Evolutionary conservation across 2,329 filamentous ascomycete genomes (phyloP).

Genomic region (Ceratocystis harringtonii): DNA sequence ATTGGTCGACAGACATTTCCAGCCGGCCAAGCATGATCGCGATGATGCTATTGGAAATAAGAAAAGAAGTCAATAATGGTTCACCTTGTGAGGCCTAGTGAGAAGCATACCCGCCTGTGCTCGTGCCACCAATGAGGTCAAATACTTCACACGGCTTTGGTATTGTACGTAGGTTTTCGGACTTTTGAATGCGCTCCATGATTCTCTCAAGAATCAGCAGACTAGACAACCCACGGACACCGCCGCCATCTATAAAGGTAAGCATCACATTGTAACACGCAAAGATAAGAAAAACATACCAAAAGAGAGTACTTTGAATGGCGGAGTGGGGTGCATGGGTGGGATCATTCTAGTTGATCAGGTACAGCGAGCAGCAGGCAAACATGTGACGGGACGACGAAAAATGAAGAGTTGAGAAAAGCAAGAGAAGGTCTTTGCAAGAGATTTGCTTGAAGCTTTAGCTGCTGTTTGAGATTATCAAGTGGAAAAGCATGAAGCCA

Average conservation of each 20-base stretch:
- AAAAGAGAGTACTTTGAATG: neutral
- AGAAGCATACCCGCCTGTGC: conserved; percentile 21
- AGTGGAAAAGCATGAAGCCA: too few species aligned
- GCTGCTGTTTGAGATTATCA: too few species aligned
- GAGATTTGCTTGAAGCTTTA: too few species aligned
- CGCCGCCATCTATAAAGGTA: conserved; percentile 19
- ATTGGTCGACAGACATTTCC: neutral
- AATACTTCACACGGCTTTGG: conserved; percentile 22
- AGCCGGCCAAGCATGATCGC: neutral
- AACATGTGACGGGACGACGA: too few species aligned
- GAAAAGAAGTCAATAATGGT: neutral
- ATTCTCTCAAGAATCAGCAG: conserved; percentile 21
- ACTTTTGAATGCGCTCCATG: conserved; percentile 19
- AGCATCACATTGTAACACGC: neutral
- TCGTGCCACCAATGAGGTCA: conserved; percentile 24
- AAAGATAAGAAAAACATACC: neutral
- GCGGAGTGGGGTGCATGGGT: too few species aligned
- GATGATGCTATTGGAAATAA: neutral
- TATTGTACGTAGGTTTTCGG: conserved; percentile 15
- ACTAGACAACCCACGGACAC: conserved; percentile 22
- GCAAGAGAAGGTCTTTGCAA: too few species aligned
- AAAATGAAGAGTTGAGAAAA: too few species aligned
- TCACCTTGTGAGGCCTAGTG: conserved; percentile 12
- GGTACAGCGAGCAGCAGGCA: too few species aligned
- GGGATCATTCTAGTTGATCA: too few species aligned